These are phyloP conservation scores for Globisporangium viniferum DNA, from an alignment of 352 stramenopile genomes.

Conservation along the genomic window DNA sequence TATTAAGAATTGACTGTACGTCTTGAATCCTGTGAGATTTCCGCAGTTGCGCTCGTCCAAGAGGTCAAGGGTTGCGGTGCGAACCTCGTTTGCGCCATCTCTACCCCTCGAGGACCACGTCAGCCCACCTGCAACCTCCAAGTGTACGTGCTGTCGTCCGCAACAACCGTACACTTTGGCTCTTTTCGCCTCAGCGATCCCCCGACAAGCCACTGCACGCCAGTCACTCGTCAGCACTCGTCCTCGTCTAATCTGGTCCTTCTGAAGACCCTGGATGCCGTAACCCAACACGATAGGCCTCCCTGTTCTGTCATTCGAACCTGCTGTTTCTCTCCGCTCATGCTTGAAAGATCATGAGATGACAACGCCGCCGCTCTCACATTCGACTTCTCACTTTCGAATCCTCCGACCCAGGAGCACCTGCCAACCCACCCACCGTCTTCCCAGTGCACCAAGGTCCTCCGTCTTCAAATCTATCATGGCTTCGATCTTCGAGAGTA, in stretches of 20 bases:
- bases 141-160: neutral
- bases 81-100: neutral
- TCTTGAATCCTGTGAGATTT: neutral
- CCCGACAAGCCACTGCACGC: too few species aligned
- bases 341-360: neutral
- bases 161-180: neutral
- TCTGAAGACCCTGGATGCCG: neutral
- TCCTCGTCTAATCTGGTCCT: neutral
- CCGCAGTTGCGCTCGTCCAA: neutral
- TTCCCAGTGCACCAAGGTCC: neutral
- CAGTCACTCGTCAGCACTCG: neutral
- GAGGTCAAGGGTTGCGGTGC: neutral
- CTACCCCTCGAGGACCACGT: neutral
- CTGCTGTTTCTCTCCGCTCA: neutral
- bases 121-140: neutral
- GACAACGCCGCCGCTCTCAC: neutral
- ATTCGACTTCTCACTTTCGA: constrained; percentile 1
- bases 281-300: neutral
- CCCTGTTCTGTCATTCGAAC: neutral
- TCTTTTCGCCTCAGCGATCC: neutral
- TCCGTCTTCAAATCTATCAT: neutral
- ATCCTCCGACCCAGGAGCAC: neutral
- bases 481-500: constrained; percentile 12
- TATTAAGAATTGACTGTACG: neutral
- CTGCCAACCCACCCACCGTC: neutral